Base-by-base conservation (phyloP, 2,329 filamentous ascomycete species). In the Stromatinia cepivora region DNA sequence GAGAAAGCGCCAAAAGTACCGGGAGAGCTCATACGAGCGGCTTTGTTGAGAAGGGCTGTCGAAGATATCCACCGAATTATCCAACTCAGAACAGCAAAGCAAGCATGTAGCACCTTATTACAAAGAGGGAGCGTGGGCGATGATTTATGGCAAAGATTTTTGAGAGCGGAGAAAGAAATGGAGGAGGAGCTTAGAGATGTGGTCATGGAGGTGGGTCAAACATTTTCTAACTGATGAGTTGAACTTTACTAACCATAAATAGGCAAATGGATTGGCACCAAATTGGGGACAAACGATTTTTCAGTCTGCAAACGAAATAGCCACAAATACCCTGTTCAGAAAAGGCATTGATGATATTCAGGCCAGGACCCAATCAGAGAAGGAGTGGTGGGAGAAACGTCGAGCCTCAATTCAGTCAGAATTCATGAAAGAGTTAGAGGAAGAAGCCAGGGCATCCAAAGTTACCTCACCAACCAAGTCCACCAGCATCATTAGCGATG, bases 261-360 rank as follows among this genome's bases (percentile, higher is more conserved):
- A 97, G 93, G 95, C 96, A 76, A 98, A 98, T 79, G 93, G 92
- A 28, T 91, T 97, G 73, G 86, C 88, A 1, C 90, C 92, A 62
- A 90, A 90, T 80, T 99, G 95, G 95, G 95, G 95, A 71, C 90
- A 95, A 78, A 88, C 87, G 69, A 98, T 99, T 79, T 99, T 99
- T 86, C 95, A 99, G 81, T 94, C 92, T 58, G 95, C 95, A 68
- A 97, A 97, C 81, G 95, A 99, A 81, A 97, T 99, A 81, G 89
- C 91, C 70, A 90, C 93, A 78, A 97, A 97, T 82, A 86, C 87
- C 54, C 82, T 89, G 59, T 86, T 97, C 77, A 91, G 93, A 74
- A 85, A 90, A 73, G 87, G 90, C 63, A 85, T 97, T 28, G 86
- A 89, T 59, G 90, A 93, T 72, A 88, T 97, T 70, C 89, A 94